These are phyloP conservation scores for Aegilops longissima DNA, from an alignment of 176 grass and related monocot genomes.

Conservation along the genomic window DNA sequence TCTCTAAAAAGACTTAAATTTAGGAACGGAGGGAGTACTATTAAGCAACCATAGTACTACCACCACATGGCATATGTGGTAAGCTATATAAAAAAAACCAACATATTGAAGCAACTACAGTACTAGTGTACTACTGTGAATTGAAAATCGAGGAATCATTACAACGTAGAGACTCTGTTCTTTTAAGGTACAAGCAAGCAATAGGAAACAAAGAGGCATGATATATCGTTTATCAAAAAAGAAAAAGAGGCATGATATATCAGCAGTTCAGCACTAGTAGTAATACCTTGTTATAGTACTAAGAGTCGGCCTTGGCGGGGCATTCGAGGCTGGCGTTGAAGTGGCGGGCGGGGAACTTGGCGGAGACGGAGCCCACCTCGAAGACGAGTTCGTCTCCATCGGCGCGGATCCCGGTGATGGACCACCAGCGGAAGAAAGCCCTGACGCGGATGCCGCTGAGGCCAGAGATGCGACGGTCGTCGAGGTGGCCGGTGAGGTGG, in stretches of 20 bases:
- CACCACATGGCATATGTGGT: too few species aligned
- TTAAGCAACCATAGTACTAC: background rate
- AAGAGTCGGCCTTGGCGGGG: slow-evolving; percentile 36
- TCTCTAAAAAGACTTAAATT: too few species aligned
- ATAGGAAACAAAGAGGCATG: background rate
- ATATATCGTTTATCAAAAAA: background rate
- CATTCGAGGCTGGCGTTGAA: slow-evolving; percentile 65
- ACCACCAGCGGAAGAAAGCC: slow-evolving; percentile 66
- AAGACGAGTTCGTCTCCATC: slow-evolving; percentile 59
- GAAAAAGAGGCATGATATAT: background rate
- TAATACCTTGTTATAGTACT: slow-evolving; percentile 18
- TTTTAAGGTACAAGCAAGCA: background rate
- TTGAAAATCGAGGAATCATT: background rate
- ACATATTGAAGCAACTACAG: too few species aligned
- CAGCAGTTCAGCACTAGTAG: background rate
- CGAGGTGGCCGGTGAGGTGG: slow-evolving; percentile 48
- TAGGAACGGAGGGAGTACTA: too few species aligned
- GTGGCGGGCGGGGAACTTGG: slow-evolving; percentile 51
- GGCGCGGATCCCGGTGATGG: slow-evolving; percentile 60
- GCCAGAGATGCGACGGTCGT: slow-evolving; percentile 41
- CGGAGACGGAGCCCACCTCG: slow-evolving; percentile 52
- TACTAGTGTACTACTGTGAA: background rate
- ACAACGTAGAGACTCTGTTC: background rate
- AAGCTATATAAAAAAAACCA: too few species aligned
- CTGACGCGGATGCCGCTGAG: slow-evolving; percentile 56